Conservation (phyloP, 192 early-diverging fungal genomes). For the Thoreauomyces humboldtii region DNA sequence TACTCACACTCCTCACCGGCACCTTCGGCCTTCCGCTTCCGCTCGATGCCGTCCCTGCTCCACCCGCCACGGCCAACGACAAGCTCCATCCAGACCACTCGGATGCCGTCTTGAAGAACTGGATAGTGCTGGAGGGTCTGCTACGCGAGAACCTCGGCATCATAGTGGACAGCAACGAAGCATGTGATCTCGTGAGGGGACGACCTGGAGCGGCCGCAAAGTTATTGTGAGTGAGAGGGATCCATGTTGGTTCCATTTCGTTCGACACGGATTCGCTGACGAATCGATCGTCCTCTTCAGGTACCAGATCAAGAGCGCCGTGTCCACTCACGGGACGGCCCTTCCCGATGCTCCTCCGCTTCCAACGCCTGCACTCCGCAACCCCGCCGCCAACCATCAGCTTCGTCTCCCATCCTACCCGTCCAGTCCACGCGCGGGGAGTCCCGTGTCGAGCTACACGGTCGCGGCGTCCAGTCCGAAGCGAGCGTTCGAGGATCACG, state of each 20-base stretch:
- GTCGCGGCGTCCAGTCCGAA: conserved; percentile 11
- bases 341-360: neutral
- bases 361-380: neutral
- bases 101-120: conserved; percentile 49
- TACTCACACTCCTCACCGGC: conserved; percentile 37
- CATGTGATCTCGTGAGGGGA: conserved; percentile 43
- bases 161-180: conserved; percentile 31
- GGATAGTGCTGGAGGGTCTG: conserved; percentile 37
- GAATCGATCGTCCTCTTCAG: neutral
- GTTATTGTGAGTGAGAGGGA: conserved; percentile 27
- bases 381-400: neutral
- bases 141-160: conserved; percentile 47
- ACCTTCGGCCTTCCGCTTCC: conserved; percentile 17
- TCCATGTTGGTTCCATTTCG: neutral
- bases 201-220: conserved; percentile 44
- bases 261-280: neutral
- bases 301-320: conserved; percentile 25
- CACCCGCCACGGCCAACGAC: neutral
- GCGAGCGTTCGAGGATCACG: conserved; percentile 31
- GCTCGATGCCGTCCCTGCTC: neutral
- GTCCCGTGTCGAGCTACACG: neutral
- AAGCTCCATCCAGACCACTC: neutral
- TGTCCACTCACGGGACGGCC: neutral
- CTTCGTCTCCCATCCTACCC: conserved; percentile 18
- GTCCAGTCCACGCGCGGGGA: conserved; percentile 17